Evolutionary conservation across 2,329 filamentous ascomycete genomes (phyloP).

Genomic region (Phaeosphaeriaceae sp.): DNA sequence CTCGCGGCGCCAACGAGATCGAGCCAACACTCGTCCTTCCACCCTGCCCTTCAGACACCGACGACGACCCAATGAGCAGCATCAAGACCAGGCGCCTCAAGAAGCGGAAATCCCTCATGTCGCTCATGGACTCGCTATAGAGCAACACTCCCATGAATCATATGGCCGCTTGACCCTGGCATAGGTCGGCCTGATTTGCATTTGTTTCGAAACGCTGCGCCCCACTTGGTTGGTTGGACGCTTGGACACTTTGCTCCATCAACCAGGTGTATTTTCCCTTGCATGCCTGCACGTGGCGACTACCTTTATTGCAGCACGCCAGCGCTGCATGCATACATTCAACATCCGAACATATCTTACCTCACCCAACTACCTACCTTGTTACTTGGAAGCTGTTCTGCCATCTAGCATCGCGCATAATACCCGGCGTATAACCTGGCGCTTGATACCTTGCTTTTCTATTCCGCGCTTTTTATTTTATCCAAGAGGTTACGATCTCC

Average conservation of each 20-base stretch:
- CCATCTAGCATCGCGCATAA: conserved; percentile 20
- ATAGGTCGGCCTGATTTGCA: conserved; percentile 1
- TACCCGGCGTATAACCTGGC: conserved; percentile 17
- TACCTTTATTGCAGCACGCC: conserved; percentile 1
- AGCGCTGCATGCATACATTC: conserved; percentile 7
- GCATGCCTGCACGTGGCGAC: background rate
- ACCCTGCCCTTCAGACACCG: conserved; percentile 32
- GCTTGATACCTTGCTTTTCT: background rate
- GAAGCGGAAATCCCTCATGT: conserved; percentile 49
- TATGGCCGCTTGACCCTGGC: background rate
- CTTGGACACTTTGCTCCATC: conserved; percentile 19
- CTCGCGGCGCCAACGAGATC: conserved; percentile 45
- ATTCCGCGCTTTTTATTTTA: conserved; percentile 1
- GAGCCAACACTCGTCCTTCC: conserved; percentile 44
- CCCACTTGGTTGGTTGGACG: conserved; percentile 11
- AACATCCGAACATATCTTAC: background rate
- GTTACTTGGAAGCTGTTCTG: conserved; percentile 4
- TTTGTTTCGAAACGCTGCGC: conserved; percentile 24
- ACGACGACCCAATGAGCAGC: conserved; percentile 20
- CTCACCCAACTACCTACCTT: conserved; percentile 2
- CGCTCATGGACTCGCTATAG: conserved; percentile 35
- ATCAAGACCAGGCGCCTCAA: conserved; percentile 37
- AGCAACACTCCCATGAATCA: conserved; percentile 2
- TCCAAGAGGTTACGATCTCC: conserved; percentile 18
- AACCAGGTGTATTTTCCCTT: conserved; percentile 10